Base-by-base conservation (phyloP, 805 yeast species). In the Diddensiella transvaalensis region DNA sequence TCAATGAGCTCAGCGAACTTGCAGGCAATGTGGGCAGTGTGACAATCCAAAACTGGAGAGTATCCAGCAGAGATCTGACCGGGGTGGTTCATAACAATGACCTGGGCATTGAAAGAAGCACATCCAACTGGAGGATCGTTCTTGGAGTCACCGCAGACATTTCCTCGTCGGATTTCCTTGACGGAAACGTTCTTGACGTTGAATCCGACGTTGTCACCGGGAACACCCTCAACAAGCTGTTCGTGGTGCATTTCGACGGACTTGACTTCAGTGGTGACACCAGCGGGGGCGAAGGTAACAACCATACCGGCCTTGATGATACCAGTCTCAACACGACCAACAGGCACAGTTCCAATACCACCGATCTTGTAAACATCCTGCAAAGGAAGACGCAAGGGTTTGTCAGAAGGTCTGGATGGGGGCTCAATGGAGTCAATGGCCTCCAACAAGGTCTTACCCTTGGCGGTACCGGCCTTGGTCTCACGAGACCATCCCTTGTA, bases 251-350 rank as follows among this genome's bases (percentile, higher is more conserved):
- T 80, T 74, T 82, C 88, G 61, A 86, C 89, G 72, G 90, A 81
- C 79, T 87, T 87, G 71, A 86, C 93, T 72, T 84, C 87, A 66
- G 93, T 85, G 71, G 88, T 82, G 69, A 85, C 88, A 73, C 87
- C 87, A 67, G 90, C 85, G 74, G 95, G 95, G 71, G 95, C 89
- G 66, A 85, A 84, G 67, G 87, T 76, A 57, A 85, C 90, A 67
- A 85, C 82, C 88, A 85, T 86, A 78, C 93, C 95, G 68, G 91
- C 82, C 81, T 85, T 85, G 77, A 86, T 85, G 60, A 80, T 75
- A 80, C 95, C 95, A 73, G 95, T 86, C 80, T 86, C 93, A 67
- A 86, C 89, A 79, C 93, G 84, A 67, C 95, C 95, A 77, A 84
- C 87, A 74, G 93, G 91, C 78, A 86, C 95, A 67, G 91, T 83